Evolutionary conservation across 129 eudicot species (phyloP).

Genomic region (Apium graveolens): DNA sequence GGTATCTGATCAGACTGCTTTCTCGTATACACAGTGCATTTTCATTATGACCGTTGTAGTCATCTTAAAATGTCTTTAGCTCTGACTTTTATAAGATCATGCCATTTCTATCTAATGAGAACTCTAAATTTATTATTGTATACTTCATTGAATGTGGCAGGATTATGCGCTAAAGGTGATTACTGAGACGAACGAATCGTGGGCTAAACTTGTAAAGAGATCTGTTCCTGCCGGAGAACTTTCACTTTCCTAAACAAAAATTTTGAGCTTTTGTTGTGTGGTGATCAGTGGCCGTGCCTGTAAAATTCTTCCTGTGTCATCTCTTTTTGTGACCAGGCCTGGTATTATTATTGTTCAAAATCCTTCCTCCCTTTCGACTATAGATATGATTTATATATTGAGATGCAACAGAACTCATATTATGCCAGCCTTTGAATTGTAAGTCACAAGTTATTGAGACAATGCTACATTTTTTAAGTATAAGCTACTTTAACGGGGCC

Average conservation of each 20-base stretch:
- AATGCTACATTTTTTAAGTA: not conserved
- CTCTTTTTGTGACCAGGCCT: conserved; percentile 9
- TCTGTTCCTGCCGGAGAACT: conserved; percentile 88
- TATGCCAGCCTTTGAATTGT: not conserved
- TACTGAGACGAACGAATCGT: conserved; percentile 79
- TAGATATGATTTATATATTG: not conserved
- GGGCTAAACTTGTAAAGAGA: conserved; percentile 96
- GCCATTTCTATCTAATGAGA: not conserved
- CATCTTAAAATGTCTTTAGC: not conserved
- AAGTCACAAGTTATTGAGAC: not conserved
- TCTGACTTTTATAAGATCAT: not conserved
- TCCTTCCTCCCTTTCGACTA: not conserved
- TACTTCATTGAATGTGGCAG: conserved; percentile 25
- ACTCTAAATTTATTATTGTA: not conserved
- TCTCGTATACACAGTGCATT: not conserved
- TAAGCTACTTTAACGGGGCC: not conserved
- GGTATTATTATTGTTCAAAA: conserved; percentile 6
- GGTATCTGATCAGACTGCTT: conserved; percentile 38
- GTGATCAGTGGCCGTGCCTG: conserved; percentile 5
- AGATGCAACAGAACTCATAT: not conserved
- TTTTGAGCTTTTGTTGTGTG: conserved; percentile 11
- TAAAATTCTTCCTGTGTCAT: not conserved
- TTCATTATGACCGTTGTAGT: not conserved
- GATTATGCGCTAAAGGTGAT: conserved; percentile 89
- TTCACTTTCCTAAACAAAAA: conserved; percentile 53